These are phyloP conservation scores for Yamadazyma endophytica DNA, from an alignment of 805 yeast species.

Conservation along the genomic window DNA sequence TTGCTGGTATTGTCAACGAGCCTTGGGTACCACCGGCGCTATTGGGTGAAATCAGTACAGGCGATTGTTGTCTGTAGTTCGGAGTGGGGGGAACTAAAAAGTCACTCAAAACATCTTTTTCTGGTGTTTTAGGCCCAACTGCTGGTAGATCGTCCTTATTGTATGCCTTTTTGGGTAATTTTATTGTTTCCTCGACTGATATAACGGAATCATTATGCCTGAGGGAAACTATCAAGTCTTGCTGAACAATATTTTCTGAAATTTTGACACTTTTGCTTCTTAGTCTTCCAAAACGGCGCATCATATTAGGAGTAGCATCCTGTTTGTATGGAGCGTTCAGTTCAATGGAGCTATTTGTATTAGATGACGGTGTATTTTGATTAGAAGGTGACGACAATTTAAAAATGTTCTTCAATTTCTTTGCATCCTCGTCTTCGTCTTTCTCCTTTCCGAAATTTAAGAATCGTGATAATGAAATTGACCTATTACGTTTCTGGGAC, in stretches of 20 bases:
- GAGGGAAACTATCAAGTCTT: slow-evolving; percentile 28
- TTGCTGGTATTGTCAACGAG: too few relatives aligned
- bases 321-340: slow-evolving; percentile 8
- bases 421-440: slow-evolving; percentile 5
- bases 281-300: slow-evolving; percentile 4
- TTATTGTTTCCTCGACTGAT: slow-evolving; percentile 13
- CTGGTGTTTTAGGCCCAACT: too few relatives aligned
- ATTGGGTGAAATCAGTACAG: too few relatives aligned
- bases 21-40: too few relatives aligned
- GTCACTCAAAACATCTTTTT: too few relatives aligned
- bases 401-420: slow-evolving; percentile 9
- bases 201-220: slow-evolving; percentile 37
- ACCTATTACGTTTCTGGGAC: slow-evolving; percentile 4
- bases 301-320: slow-evolving; percentile 15
- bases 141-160: too few relatives aligned
- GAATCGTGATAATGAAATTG: slow-evolving; percentile 10
- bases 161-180: slow-evolving; percentile 7
- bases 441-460: slow-evolving; percentile 4
- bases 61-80: too few relatives aligned
- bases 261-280: slow-evolving; percentile 3
- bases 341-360: neutral
- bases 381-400: slow-evolving; percentile 4
- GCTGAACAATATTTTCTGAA: slow-evolving; percentile 10
- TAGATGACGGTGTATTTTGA: neutral
- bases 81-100: too few relatives aligned